A percentile compares a stretch with the other conserved stretches of the same genome.
These are phyloP conservation scores for Podospora appendiculata DNA, from an alignment of 495 filamentous ascomycete genomes.

Conservation along the genomic window DNA sequence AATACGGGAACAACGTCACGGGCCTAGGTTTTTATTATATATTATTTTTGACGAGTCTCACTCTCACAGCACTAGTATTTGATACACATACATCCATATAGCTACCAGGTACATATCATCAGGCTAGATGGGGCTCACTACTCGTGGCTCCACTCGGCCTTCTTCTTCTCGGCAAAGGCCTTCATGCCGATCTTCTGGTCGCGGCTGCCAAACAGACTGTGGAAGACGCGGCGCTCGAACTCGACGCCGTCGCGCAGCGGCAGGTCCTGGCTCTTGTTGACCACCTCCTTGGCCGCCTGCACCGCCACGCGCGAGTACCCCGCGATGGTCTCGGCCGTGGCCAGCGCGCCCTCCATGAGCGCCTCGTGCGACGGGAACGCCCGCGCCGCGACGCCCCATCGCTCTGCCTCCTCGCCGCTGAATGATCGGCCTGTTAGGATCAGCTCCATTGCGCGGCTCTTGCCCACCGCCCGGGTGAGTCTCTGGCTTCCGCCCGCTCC, in stretches of 20 bases:
- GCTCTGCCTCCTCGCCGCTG: conserved; percentile 68
- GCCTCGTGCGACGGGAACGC: conserved; percentile 76
- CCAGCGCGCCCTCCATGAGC: conserved; percentile 67
- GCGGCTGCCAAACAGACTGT: conserved; percentile 81
- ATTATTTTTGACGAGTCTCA: no score
- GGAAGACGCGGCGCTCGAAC: conserved; percentile 88
- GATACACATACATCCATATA: neutral
- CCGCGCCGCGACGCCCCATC: conserved; percentile 85
- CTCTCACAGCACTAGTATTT: no score
- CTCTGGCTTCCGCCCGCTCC: conserved; percentile 89
- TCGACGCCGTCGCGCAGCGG: conserved; percentile 83
- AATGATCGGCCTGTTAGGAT: conserved; percentile 84
- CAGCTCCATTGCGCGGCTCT: conserved; percentile 87
- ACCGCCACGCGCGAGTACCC: conserved; percentile 71
- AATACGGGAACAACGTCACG: no score
- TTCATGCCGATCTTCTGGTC: conserved; percentile 98
- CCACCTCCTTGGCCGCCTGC: conserved; percentile 92
- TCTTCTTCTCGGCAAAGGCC: conserved; percentile 91
- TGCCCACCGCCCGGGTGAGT: conserved; percentile 81
- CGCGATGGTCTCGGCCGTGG: conserved; percentile 85
- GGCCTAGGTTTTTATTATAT: no score
- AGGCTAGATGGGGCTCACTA: no score
- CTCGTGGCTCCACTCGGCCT: conserved; percentile 82
- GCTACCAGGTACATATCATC: neutral
- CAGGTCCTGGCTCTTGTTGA: conserved; percentile 93